Percentiles rank a stretch among this genome's conserved stretches.
Evolutionary conservation across 352 stramenopile species (phyloP).

Genomic region (Phytopythium helicoides): DNA sequence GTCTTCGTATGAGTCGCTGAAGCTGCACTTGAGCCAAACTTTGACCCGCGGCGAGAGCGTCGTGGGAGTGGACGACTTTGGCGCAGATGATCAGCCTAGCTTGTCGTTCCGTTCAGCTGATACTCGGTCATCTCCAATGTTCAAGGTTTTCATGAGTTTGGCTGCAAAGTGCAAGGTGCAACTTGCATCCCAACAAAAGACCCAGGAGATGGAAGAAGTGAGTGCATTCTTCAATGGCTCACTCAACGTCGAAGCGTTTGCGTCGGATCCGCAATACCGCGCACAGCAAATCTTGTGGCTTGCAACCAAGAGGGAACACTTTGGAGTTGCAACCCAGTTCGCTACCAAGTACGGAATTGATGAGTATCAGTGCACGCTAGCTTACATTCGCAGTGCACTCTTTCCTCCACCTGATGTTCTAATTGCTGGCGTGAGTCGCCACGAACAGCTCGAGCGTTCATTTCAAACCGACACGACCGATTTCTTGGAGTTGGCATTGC

Average conservation of each 20-base stretch:
- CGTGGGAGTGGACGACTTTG: not conserved
- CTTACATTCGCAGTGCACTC: constrained; percentile 58
- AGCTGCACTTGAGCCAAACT: constrained; percentile 3
- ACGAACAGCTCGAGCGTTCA: constrained; percentile 66
- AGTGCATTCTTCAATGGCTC: constrained; percentile 58
- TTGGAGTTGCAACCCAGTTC: constrained; percentile 47
- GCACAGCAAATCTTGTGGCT: constrained; percentile 43
- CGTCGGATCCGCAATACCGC: constrained; percentile 45
- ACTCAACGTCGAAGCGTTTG: constrained; percentile 58
- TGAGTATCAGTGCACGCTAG: constrained; percentile 55
- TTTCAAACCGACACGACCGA: constrained; percentile 52
- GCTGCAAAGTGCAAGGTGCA: constrained; percentile 45
- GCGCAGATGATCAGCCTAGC: not conserved
- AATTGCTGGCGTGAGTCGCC: constrained; percentile 17
- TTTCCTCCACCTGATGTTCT: not conserved
- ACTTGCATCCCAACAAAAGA: constrained; percentile 50
- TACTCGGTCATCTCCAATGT: constrained; percentile 10
- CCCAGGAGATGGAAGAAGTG: constrained; percentile 60
- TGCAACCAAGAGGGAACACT: constrained; percentile 47
- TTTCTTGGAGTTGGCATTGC: constrained; percentile 64
- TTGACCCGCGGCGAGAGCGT: not conserved
- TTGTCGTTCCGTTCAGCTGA: not conserved
- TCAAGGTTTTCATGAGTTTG: constrained; percentile 26
- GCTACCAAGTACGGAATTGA: constrained; percentile 69
- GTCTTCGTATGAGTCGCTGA: constrained; percentile 21